phyloP scores from a whole-genome alignment of 140 eudicot species.

The Flaveria floridana region DNA sequence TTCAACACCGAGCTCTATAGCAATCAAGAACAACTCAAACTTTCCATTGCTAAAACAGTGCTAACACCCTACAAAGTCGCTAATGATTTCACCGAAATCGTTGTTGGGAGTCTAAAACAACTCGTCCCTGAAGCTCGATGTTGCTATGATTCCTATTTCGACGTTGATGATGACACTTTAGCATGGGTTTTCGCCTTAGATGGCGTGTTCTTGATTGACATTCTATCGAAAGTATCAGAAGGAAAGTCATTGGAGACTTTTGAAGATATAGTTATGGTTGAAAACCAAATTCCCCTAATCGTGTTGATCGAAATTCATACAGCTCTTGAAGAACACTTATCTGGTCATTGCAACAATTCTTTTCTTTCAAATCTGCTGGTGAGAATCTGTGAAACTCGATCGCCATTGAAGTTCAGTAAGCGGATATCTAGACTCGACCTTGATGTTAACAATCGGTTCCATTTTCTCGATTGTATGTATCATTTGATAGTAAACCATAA shows the following conservation, averaged over 20 bases:
- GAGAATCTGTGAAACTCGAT: conserved; percentile 25
- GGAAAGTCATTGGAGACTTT: conserved; percentile 22
- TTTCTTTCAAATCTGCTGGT: conserved; percentile 28
- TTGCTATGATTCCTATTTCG: conserved; percentile 52
- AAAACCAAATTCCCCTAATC: conserved; percentile 52
- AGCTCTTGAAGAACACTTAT: conserved; percentile 26
- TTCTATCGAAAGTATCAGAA: conserved; percentile 25
- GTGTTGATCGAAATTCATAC: conserved; percentile 33
- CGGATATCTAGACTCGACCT: conserved; percentile 36
- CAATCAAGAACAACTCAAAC: conserved; percentile 38
- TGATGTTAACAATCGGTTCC: conserved; percentile 27
- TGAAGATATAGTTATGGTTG: conserved; percentile 44
- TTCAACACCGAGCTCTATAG: conserved; percentile 31
- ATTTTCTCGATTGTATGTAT: conserved; percentile 48
- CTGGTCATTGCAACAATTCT: conserved; percentile 26
- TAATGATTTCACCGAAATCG: conserved; percentile 30
- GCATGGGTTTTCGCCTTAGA: conserved; percentile 60
- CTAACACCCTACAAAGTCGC: conserved; percentile 34
- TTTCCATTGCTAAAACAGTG: conserved; percentile 24
- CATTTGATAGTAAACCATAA: conserved; percentile 41
- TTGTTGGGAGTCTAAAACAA: conserved; percentile 27
- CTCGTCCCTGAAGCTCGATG: conserved; percentile 39
- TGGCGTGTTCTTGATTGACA: conserved; percentile 41
- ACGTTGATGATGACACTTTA: conserved; percentile 34
- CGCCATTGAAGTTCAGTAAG: conserved; percentile 34